Evolutionary conservation across 176 grass and related monocot genomes (phyloP), one percentile per base, ranked within the genome.

Genomic region (Oryza punctata): DNA sequence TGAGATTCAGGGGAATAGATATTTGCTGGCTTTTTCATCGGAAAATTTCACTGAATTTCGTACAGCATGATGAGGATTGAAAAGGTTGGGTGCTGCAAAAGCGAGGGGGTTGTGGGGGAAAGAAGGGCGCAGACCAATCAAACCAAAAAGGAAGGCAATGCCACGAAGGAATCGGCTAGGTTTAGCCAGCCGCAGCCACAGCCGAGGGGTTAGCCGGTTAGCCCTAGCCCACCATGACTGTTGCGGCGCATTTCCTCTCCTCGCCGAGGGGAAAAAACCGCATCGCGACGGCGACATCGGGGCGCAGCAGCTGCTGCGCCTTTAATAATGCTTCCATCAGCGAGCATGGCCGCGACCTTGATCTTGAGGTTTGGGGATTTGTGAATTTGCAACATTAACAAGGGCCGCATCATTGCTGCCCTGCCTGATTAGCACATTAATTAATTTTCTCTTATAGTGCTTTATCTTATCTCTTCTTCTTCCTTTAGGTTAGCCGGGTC

Each of bases 391-490:
- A 4, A 47, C 69, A 81, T 72, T 29, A 43, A 63, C 63, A 65
- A 60, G 49, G 63, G 19, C 38, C 38, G 70, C 69, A 90, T 84
- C 75, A 70, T 76, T 69, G 64, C 59, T 41, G 8, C 57, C n/a
- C 21, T 61, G 75, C 81, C 57, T 71, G 84, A 85, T 86, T 83
- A 83, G 63, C 44, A 38, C 80, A 72, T 32, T 86, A 80, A 86
- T 82, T 79, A 80, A 86, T 72, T 47, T 47, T 54, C 75, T 65
- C 50, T 66, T 50, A 6, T 84, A 78, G 85, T 84, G 77, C 72
- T 87, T 86, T 88, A 87, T 85, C 89, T 92, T 95, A 98, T 95
- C 93, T 85, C 80, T 85, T 60, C 76, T 28, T 82, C 45, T 81
- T 16, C 63, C 45, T 81, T 89, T 91, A 41, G 82, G 69, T 86